A percentile compares a stretch with the other conserved stretches of the same genome.
These are phyloP conservation scores for Papiliotrema fonsecae DNA, from an alignment of 1,284 basidiomycete genomes.

Conservation along the genomic window DNA sequence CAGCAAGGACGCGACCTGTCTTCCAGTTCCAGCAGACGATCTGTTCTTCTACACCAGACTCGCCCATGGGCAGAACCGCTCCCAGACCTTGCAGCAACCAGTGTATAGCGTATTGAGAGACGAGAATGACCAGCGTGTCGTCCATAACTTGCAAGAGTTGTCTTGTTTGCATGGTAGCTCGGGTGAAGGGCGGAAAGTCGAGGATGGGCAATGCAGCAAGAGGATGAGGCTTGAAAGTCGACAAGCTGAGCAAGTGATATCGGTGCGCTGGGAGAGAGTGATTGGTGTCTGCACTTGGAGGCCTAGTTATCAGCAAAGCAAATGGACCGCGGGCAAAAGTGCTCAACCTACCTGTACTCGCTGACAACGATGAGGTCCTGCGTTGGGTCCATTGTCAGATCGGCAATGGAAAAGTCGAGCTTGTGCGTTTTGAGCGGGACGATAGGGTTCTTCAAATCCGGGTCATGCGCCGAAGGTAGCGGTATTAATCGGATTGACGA, in stretches of 20 bases:
- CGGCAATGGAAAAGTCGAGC: conserved; percentile 38
- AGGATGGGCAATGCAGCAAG: conserved; percentile 29
- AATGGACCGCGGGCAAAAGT: not conserved
- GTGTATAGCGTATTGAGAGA: conserved; percentile 25
- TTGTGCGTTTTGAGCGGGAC: conserved; percentile 23
- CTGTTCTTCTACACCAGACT: conserved; percentile 33
- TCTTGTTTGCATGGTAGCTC: conserved; percentile 22
- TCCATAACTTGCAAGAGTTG: conserved; percentile 46
- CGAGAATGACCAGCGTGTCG: conserved; percentile 41
- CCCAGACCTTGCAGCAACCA: conserved; percentile 32
- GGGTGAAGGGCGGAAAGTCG: conserved; percentile 34
- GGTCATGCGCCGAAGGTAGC: conserved; percentile 36
- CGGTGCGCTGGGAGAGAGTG: conserved; percentile 26
- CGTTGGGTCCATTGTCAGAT: conserved; percentile 47
- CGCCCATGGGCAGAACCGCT: conserved; percentile 13
- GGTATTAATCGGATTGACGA: conserved; percentile 36
- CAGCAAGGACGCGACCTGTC: conserved; percentile 39
- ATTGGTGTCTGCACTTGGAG: not conserved
- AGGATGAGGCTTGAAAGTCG: conserved; percentile 41
- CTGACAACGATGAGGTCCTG: conserved; percentile 46
- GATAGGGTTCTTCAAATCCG: conserved; percentile 26
- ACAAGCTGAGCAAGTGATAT: conserved; percentile 42
- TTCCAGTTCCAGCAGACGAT: conserved; percentile 48
- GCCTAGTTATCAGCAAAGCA: conserved; percentile 9
- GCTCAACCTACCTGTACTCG: conserved; percentile 31